Percentiles rank a stretch among this genome's conserved stretches.
Conservation (phyloP, 1,139 yeast genomes). For the Pichia norvegensis region DNA sequence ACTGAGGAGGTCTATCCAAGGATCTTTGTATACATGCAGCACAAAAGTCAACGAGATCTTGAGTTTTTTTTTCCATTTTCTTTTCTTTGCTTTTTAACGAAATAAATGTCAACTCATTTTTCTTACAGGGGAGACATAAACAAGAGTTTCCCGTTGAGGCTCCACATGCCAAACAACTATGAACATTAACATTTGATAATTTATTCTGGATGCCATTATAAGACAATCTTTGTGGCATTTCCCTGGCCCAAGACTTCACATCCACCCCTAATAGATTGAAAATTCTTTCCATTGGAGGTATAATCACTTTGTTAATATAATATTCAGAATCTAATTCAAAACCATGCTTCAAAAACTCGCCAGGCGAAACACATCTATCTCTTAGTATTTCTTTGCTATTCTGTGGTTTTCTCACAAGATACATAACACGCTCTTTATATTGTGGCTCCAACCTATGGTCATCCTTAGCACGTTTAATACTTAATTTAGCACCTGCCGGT, state of each 20-base stretch:
- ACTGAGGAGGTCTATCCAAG: slow-evolving; percentile 8
- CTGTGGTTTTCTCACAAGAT: slow-evolving; percentile 65
- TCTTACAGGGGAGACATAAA: slow-evolving; percentile 33
- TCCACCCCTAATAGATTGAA: slow-evolving; percentile 81
- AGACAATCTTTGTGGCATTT: slow-evolving; percentile 44
- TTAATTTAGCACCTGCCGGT: slow-evolving; percentile 89
- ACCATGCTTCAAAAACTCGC: slow-evolving; percentile 46
- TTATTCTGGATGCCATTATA: slow-evolving; percentile 9
- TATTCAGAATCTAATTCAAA: slow-evolving; percentile 67
- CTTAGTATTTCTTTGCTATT: slow-evolving; percentile 52
- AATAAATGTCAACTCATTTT: slow-evolving; percentile 28
- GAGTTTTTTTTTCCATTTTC: slow-evolving; percentile 16
- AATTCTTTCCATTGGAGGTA: slow-evolving; percentile 84
- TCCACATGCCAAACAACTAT: slow-evolving; percentile 8
- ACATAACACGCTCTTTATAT: slow-evolving; percentile 81
- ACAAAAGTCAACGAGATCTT: slow-evolving; percentile 19
- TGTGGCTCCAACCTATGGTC: slow-evolving; percentile 81
- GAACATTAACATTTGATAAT: slow-evolving; percentile 5
- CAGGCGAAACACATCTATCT: slow-evolving; percentile 78
- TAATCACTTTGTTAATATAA: slow-evolving; percentile 70
- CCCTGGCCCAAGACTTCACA: slow-evolving; percentile 68
- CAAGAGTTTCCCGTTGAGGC: slow-evolving; percentile 6
- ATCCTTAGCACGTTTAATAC: slow-evolving; percentile 48
- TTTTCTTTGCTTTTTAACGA: slow-evolving; percentile 26
- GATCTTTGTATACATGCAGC: slow-evolving; percentile 17